Base-by-base conservation (phyloP, 257 asterid genomes). In the Pogostemon cablin region DNA sequence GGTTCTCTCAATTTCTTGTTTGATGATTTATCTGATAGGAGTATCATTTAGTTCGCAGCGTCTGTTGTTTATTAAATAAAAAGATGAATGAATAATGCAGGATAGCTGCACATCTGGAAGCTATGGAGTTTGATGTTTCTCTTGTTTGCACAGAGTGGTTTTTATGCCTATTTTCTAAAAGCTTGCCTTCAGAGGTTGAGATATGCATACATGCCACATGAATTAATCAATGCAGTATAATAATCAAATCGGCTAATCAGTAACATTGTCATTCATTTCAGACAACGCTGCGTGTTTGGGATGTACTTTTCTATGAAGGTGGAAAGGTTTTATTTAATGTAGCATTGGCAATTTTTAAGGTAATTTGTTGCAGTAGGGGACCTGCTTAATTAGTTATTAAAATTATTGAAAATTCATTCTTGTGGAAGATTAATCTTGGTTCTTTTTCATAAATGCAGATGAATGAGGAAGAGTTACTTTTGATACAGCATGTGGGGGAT, bases 91-190 rank as follows among this genome's bases (percentile, higher is more conserved):
- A 68, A 38, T 65, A 12, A 17, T 86, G 82, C 96, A 93, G 98
- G 93, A 81, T 91, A 71, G 86, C 96, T 37, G 79, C 98, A 75
- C 96, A 93, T 77, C 82, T 93, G 84, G 95, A 86, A 59, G 78
- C 92, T 73, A 66, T 93, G 87, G 99, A 93, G 69, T 93, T 93
- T 61, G 99, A 93, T 43, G 99, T 93, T 72, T 91, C 99, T 65
- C 98, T 93, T 69, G 99, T 93, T 74, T 91, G 95, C 85, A 91
- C 99, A 0, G 99, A 93, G 78, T 93, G 99, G 99, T 93, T 93
- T 79, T 82, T 93, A 43, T 93, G 99, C 82, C 90, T 93, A 56
- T 93, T 86, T 77, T 87, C 98, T 60, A 93, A 93, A 77, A 93
- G 99, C 88, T 84, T 93, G 80, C 99, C 99, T 12, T 91, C 99